phyloP scores from a whole-genome alignment of 2,329 filamentous ascomycete species.

The Ophiosphaerella korrae region DNA sequence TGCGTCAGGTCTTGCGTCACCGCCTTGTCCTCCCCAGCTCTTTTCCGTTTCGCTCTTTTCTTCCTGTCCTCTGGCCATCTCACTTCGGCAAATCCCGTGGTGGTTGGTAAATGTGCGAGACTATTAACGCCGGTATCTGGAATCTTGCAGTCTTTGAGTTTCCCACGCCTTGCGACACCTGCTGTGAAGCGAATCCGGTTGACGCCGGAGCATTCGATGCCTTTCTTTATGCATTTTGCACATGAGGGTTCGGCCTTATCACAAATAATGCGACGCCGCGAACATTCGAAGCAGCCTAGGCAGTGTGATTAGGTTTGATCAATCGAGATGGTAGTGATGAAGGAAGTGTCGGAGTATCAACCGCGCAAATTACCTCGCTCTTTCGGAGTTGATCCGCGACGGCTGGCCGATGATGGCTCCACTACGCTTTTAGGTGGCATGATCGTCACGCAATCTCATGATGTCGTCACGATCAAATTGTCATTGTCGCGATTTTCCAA shows the following conservation, averaged over 20 bases:
- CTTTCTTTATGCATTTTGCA: slow-evolving; percentile 47
- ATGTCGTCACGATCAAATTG: not conserved
- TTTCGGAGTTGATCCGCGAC: slow-evolving; percentile 2
- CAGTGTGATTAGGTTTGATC: not conserved
- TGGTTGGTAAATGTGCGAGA: not conserved
- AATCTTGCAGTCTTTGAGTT: slow-evolving; percentile 20
- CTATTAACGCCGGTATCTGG: slow-evolving; percentile 4
- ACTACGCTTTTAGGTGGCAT: slow-evolving; percentile 1
- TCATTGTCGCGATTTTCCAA: no score
- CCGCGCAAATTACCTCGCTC: slow-evolving; percentile 3
- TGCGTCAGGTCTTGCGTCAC: no score
- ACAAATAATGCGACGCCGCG: slow-evolving; percentile 47
- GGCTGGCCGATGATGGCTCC: not conserved
- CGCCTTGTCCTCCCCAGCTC: not conserved
- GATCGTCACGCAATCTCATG: not conserved
- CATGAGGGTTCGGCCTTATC: slow-evolving; percentile 49
- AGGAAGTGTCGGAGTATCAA: no score
- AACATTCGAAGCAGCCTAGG: slow-evolving; percentile 48
- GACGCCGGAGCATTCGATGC: slow-evolving; percentile 48
- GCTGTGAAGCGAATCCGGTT: slow-evolving; percentile 47
- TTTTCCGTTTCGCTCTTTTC: not conserved
- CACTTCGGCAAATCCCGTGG: slow-evolving; percentile 1
- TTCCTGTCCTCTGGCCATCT: slow-evolving; percentile 3
- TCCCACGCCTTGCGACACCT: slow-evolving; percentile 28
- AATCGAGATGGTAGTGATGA: not conserved